Evolutionary conservation across 441 rosid genomes (phyloP), one percentile per base, ranked within the genome.

Genomic region (Euphorbia celastroides): DNA sequence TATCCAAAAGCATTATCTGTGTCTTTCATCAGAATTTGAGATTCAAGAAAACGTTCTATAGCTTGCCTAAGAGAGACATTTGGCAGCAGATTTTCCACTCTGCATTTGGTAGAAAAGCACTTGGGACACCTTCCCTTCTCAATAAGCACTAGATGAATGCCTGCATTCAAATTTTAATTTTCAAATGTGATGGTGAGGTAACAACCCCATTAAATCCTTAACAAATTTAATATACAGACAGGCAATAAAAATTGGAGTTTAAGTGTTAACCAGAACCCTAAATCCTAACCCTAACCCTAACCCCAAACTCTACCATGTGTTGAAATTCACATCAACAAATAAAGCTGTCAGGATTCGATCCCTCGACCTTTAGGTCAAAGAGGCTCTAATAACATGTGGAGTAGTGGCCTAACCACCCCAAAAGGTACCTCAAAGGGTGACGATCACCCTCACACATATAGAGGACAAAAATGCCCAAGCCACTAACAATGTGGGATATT

Each of bases 61-160:
- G 86, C 83, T 70, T 77, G 79, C 78, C 84, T 76, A 56, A 84
- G 82, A 66, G 84, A 78, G 66, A 84, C 52, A 79, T 82, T 84
- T 57, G 86, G 88, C 23, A 84, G 79, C 75, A 84, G 67, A 76
- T 82, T 79, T 55, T 75, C 75, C 31, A 57, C 80, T 67, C 72
- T 77, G 65, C 72, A 82, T 68, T 69, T 78, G 5, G 81, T 67
- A 67, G 81, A 78, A 57, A 62, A 69, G 70, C 84, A 84, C 67
- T 70, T 77, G 64, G 86, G 86, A 67, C 88, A 82, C 67, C 74
- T 73, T 66, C 72, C 74, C 68, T 80, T 82, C 73, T 77, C 78
- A 70, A 66, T 41, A 67, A 84, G 78, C 64, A 31, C 72, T 20
- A 26, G 56, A 62, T 28, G 34, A 74, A 82, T 82, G 72, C 86